Evolutionary conservation across 805 yeast genomes (phyloP).

Genomic region (Ogataea nitratoaversa): DNA sequence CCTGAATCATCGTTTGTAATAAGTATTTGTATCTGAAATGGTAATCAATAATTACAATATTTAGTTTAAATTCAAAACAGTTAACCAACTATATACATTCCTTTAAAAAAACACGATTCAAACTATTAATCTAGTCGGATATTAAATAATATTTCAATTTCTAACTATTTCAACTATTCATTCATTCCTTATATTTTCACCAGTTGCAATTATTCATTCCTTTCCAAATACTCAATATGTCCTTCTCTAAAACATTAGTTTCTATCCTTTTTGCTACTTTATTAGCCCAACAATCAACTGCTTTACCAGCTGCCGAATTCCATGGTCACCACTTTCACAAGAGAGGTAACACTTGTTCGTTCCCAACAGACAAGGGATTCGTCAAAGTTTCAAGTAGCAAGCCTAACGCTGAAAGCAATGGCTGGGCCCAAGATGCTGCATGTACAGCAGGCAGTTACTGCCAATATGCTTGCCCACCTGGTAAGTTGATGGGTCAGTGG

Average conservation of each 20-base stretch:
- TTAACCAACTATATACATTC: constrained; percentile 6
- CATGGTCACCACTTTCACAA: constrained; percentile 22
- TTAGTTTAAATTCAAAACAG: no score
- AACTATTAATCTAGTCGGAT: no score
- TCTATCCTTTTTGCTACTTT: constrained; percentile 8
- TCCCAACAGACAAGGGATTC: constrained; percentile 65
- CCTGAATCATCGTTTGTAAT: no score
- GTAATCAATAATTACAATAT: no score
- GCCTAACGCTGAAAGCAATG: constrained; percentile 57
- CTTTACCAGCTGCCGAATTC: constrained; percentile 13
- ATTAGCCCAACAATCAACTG: constrained; percentile 6
- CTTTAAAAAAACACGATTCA: no score
- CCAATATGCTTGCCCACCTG: constrained; percentile 90
- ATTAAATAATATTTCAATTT: background rate
- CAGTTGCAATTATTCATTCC: background rate
- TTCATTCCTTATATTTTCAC: background rate
- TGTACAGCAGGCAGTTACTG: constrained; percentile 80
- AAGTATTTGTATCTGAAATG: no score
- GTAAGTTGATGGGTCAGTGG: constrained; percentile 86
- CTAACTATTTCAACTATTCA: background rate
- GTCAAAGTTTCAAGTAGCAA: constrained; percentile 71
- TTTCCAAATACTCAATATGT: constrained; percentile 6
- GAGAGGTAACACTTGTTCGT: constrained; percentile 49
- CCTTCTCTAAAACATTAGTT: constrained; percentile 6
- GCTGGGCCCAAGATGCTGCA: constrained; percentile 82